A percentile compares a stretch with the other conserved stretches of the same genome.
These are phyloP conservation scores for Cylindrotheca closterium DNA, from an alignment of 108 stramenopile genomes.

Conservation along the genomic window DNA sequence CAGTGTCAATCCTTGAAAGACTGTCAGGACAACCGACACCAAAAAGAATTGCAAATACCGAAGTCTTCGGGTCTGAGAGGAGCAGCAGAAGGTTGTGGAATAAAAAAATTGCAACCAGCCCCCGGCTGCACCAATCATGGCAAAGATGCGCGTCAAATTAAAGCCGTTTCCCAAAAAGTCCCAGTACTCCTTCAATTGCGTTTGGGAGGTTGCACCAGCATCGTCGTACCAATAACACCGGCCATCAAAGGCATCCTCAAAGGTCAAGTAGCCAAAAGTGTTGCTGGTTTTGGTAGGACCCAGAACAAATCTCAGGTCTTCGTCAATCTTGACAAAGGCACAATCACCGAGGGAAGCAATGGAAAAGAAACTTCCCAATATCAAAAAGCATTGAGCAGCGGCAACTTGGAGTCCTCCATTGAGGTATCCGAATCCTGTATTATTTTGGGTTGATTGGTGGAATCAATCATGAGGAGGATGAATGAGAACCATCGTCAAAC, in stretches of 20 bases:
- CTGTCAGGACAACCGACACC: constrained; percentile 18
- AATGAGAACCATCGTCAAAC: too few species aligned
- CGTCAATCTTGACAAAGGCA: constrained; percentile 9
- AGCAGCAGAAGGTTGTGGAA: constrained; percentile 17
- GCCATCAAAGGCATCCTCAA: constrained; percentile 2
- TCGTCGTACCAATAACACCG: constrained; percentile 29
- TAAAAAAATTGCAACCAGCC: constrained; percentile 11
- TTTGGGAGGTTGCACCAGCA: constrained; percentile 3
- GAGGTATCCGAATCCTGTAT: constrained; percentile 17
- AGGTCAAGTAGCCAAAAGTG: constrained; percentile 5
- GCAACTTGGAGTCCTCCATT: constrained; percentile 22
- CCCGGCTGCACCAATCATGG: constrained; percentile 3
- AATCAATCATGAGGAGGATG: too few species aligned
- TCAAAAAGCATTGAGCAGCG: constrained; percentile 12
- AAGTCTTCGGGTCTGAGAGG: constrained; percentile 15
- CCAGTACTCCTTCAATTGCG: constrained; percentile 6
- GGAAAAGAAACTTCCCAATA: constrained; percentile 20
- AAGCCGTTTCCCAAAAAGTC: constrained; percentile 22
- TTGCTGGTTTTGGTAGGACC: constrained; percentile 4
- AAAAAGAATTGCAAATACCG: constrained; percentile 11
- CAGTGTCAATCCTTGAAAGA: constrained; percentile 35
- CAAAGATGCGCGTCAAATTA: constrained; percentile 7
- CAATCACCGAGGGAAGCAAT: constrained; percentile 26
- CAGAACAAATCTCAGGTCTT: constrained; percentile 6
- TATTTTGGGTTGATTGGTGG: too few species aligned